Conservation (phyloP, 2,329 filamentous ascomycete species). For the Neopestalotiopsis sp. region DNA sequence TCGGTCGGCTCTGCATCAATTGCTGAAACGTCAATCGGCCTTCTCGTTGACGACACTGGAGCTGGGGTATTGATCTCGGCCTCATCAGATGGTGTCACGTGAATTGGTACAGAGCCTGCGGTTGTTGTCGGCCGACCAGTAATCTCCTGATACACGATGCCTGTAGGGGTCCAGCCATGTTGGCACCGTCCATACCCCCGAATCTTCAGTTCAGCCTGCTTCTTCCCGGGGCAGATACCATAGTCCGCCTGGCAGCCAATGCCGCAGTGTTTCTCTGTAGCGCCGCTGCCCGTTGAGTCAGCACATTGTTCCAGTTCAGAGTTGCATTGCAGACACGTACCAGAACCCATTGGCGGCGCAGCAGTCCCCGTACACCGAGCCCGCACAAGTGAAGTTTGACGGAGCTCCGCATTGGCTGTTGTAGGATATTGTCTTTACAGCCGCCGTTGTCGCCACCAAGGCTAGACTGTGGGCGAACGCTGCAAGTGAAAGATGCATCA, state of each 20-base stretch:
- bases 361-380: not conserved
- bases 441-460: not conserved
- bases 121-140: constrained; percentile 44
- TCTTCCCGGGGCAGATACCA: not conserved
- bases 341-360: not conserved
- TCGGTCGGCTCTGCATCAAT: too few species aligned
- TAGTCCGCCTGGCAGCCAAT: not conserved
- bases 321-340: not conserved
- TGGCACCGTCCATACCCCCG: not conserved
- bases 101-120: constrained; percentile 26
- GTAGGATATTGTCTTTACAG: not conserved
- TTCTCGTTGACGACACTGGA: not conserved
- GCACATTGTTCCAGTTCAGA: not conserved
- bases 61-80: not conserved
- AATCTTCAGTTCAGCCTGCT: not conserved
- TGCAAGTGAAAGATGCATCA: not conserved
- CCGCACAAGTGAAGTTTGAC: not conserved
- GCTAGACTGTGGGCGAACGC: not conserved
- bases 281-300: not conserved
- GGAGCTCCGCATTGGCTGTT: not conserved
- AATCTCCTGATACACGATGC: not conserved
- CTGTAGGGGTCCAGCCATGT: not conserved
- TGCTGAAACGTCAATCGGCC: not conserved
- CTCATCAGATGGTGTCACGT: not conserved
- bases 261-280: not conserved